These are phyloP conservation scores for Tephrocybe sp. DNA, from an alignment of 768 basidiomycete genomes.

Conservation along the genomic window DNA sequence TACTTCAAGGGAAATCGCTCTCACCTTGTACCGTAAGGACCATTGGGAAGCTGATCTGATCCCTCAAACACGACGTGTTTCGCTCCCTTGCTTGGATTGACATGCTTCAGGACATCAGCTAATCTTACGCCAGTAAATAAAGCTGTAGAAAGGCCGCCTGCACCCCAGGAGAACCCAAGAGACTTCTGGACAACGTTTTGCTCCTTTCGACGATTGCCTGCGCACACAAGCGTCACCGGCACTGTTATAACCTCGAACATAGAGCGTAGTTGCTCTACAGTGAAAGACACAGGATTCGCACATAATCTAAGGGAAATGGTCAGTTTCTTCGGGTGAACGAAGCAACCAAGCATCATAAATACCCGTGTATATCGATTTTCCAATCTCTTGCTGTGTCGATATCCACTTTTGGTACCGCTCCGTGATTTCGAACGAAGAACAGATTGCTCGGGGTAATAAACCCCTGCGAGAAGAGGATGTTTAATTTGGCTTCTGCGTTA, in stretches of 20 bases:
- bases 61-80: slow-evolving; percentile 64
- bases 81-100: slow-evolving; percentile 32
- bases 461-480: slow-evolving; percentile 44
- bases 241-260: slow-evolving; percentile 55
- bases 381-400: slow-evolving; percentile 37
- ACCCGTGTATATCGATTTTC: slow-evolving; percentile 46
- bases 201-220: slow-evolving; percentile 62
- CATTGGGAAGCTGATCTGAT: slow-evolving; percentile 53
- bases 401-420: slow-evolving; percentile 52
- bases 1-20: not conserved
- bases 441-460: slow-evolving; percentile 56
- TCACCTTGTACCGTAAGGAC: slow-evolving; percentile 59
- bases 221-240: slow-evolving; percentile 63
- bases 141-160: slow-evolving; percentile 51
- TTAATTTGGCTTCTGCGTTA: slow-evolving; percentile 52
- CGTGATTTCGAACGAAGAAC: slow-evolving; percentile 65
- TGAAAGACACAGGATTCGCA: slow-evolving; percentile 33
- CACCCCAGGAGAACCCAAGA: slow-evolving; percentile 58
- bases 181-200: slow-evolving; percentile 61
- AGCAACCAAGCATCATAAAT: slow-evolving; percentile 7
- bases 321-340: not conserved
- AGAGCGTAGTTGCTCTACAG: slow-evolving; percentile 42
- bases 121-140: slow-evolving; percentile 63
- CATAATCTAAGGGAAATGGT: slow-evolving; percentile 31
- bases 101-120: slow-evolving; percentile 50